Base-by-base conservation (phyloP, 179 eudicot genomes). In the Patellifolia procumbens region DNA sequence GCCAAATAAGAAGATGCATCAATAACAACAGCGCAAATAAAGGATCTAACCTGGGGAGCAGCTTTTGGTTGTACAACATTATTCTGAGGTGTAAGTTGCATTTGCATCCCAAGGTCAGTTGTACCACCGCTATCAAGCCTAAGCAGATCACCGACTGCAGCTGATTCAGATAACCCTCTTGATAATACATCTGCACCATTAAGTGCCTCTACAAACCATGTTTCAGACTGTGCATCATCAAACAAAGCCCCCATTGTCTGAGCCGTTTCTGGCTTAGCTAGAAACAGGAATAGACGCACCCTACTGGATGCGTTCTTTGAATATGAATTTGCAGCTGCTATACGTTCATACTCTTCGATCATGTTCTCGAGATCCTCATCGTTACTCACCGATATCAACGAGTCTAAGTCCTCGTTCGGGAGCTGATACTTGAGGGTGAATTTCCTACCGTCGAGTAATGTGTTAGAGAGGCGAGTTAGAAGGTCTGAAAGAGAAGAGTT, bases 341-440 rank as follows among this genome's bases (percentile, higher is more conserved):
- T 34, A 0, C 92, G 78, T 17, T 89, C 90, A 31, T 89, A 83
- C 65, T 89, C 92, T 43, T 89, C 92, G 11, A 87, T 64, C 90
- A 89, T 87, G 80, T 89, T 87, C 35, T 89, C 90, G 20, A 89
- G 53, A 64, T 89, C 92, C 35, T 89, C 92, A 31, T 89, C 86
- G 15, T 81, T 82, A 55, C 88, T 35, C 26, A 87, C 74, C 16
- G 90, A 86, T 45, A 89, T 81, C 17, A 89, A 81, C 7, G 90
- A 87, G 80, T 89, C 92, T 4, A 89, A 86, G 9, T 89, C 92
- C 77, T 89, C 92, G 53, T 78, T 86, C 4, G 92, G 92, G 67
- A 89, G 88, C 76, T 89, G 92, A 78, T 89, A 89, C 80, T 87
- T 89, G 80, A 89, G 87, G 53, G 85, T 62, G 85, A 87, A 89